Base-by-base conservation (phyloP, 148 eudicot species). In the Dianthus caryophyllus region DNA sequence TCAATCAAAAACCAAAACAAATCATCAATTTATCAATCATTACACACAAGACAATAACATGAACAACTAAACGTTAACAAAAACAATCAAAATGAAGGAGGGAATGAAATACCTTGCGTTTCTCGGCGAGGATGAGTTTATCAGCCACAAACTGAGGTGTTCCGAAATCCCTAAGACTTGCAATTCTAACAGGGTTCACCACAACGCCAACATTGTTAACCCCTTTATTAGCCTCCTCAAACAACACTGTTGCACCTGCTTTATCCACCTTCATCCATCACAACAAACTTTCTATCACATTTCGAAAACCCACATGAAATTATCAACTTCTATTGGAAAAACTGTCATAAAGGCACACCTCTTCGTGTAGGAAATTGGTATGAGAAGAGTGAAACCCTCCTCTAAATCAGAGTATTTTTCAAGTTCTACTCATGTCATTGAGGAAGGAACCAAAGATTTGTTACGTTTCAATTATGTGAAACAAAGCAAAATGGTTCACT, bases 191-290 rank as follows among this genome's bases (percentile, higher is more conserved):
- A 22, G 98, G 98, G 81, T 25, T 81, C 48, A 92, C 96, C 33
- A 92, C 96, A 14, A 92, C 83, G 12, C 97, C 96, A 0, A 92
- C 70, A 81, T 81, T 92, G 77, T 92, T 92, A 27, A 85, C 74
- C 20, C 82, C 80, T 71, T 87, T 89, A 56, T 72, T 77, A 69
- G 78, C 75, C 76, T 92, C 96, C 83, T 92, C 89, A 71, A 92
- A 89, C 63, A 92, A 71, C 61, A 71, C 84, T 31, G 86, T 92
- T 0, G 98, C 98, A 62, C 98, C 98, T 48, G 98, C 88, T 84
- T 92, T 92, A 49, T 92, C 94, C 56, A 87, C 88, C 98, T 88
- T 67, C 55, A 55, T n/a, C n/a, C n/a, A 49, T 75, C 74, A 53
- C 53, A 54, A 24, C 18, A 59, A 59, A 30, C n/a, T 21, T 43